Evolutionary conservation across 257 asterid genomes (phyloP).

Genomic region (Solanum appendiculatum): DNA sequence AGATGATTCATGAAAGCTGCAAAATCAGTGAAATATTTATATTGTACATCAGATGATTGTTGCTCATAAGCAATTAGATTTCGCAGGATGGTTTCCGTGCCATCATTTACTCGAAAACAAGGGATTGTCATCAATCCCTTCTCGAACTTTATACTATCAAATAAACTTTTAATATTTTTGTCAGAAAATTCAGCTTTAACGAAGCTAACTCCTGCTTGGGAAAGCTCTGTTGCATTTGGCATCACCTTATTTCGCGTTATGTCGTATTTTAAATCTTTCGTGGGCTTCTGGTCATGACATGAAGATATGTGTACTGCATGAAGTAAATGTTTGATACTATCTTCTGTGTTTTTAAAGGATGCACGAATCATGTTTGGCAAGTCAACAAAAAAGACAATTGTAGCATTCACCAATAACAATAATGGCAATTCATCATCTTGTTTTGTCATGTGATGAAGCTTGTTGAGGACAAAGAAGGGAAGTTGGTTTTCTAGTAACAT

Average conservation of each 20-base stretch:
- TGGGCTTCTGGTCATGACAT: not conserved
- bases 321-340: not conserved
- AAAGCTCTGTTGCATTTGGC: not conserved
- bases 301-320: not conserved
- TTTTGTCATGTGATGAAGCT: not conserved
- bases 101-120: not conserved
- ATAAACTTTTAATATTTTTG: not conserved
- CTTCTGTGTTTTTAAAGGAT: not conserved
- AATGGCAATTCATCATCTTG: not conserved
- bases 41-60: not conserved
- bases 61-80: constrained; percentile 21
- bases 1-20: constrained; percentile 2
- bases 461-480: not conserved
- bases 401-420: rapidly evolving
- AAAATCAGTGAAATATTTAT: constrained; percentile 1
- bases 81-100: not conserved
- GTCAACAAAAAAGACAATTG: no score
- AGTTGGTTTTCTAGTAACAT: constrained; percentile 1
- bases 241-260: not conserved
- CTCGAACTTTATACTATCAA: constrained; percentile 2
- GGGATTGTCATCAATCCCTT: not conserved
- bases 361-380: no score
- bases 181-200: not conserved
- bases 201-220: not conserved
- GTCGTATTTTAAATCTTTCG: rapidly evolving